These are phyloP conservation scores for Chaetomiaceae sp. DNA, from an alignment of 2,329 filamentous ascomycete genomes.

Conservation along the genomic window DNA sequence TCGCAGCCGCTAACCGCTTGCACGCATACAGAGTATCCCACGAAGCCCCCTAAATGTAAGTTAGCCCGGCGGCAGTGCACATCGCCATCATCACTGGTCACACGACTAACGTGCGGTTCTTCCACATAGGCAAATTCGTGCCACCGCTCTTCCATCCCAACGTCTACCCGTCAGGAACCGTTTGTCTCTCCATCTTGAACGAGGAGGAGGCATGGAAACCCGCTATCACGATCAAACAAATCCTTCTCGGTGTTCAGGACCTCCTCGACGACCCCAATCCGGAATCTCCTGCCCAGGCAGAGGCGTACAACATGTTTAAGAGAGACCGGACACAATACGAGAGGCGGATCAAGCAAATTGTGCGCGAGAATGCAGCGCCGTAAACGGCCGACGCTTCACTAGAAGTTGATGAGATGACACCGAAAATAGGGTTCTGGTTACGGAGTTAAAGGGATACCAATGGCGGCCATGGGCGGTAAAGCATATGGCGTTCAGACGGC, in stretches of 20 bases:
- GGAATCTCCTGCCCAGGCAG: constrained; percentile 92
- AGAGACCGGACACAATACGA: constrained; percentile 85
- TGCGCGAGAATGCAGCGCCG: constrained; percentile 81
- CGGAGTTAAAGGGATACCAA: constrained; percentile 23
- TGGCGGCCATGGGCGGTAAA: constrained; percentile 12
- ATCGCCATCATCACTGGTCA: constrained; percentile 13
- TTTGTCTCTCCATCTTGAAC: constrained; percentile 94
- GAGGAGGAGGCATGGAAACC: constrained; percentile 99
- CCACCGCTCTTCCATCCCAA: constrained; percentile 97
- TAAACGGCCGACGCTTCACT: constrained; percentile 33
- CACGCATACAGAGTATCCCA: constrained; percentile 75
- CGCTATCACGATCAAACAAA: constrained; percentile 97
- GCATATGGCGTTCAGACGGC: constrained; percentile 21
- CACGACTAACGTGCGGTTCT: constrained; percentile 18
- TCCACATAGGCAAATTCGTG: constrained; percentile 76
- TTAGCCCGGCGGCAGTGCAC: constrained; percentile 19
- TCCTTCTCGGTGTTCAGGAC: constrained; percentile 91
- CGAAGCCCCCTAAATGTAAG: constrained; percentile 97
- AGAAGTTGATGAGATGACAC: not conserved
- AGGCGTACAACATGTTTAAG: constrained; percentile 96
- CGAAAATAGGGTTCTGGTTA: constrained; percentile 5
- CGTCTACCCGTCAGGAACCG: constrained; percentile 95
- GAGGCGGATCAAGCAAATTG: constrained; percentile 77
- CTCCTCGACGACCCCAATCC: constrained; percentile 95
- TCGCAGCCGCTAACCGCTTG: constrained; percentile 23